Conservation (phyloP, 345 rosid genomes). For the Citrus inodora region DNA sequence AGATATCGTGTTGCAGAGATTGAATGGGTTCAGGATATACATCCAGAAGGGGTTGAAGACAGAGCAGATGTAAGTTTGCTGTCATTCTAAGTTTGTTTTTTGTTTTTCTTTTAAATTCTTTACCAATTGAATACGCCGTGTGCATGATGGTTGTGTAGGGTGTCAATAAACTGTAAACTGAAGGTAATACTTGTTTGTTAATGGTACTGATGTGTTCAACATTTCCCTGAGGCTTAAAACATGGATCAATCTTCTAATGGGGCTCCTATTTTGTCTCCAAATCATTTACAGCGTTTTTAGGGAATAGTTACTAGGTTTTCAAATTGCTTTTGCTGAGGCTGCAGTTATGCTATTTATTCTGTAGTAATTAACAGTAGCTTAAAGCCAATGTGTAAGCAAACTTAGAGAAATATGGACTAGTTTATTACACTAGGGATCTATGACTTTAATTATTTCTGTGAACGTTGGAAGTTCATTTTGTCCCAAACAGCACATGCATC, state of each 20-base stretch:
- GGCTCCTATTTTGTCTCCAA: not conserved
- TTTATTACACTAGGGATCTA: not conserved
- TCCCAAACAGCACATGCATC: not conserved
- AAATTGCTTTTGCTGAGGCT: not conserved
- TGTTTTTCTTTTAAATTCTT: not conserved
- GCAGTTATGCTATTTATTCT: not conserved
- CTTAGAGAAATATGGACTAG: not conserved
- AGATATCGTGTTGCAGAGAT: constrained; percentile 93
- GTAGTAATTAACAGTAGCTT: not conserved
- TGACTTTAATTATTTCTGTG: not conserved
- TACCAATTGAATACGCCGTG: not conserved
- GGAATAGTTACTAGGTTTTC: not conserved
- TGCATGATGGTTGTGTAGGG: not conserved
- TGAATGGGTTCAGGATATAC: constrained; percentile 81
- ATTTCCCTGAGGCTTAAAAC: not conserved
- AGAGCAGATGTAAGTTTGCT: constrained; percentile 48
- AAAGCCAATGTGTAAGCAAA: not conserved
- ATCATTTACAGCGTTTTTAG: not conserved
- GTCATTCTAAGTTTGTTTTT: not conserved
- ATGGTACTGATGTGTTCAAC: not conserved
- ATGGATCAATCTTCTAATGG: not conserved
- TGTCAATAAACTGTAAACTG: not conserved
- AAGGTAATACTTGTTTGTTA: not conserved
- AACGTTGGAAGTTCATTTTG: not conserved
- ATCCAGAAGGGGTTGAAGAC: constrained; percentile 41